Conservation (phyloP, 1,139 yeast genomes). For the Blastobotrys elegans region DNA sequence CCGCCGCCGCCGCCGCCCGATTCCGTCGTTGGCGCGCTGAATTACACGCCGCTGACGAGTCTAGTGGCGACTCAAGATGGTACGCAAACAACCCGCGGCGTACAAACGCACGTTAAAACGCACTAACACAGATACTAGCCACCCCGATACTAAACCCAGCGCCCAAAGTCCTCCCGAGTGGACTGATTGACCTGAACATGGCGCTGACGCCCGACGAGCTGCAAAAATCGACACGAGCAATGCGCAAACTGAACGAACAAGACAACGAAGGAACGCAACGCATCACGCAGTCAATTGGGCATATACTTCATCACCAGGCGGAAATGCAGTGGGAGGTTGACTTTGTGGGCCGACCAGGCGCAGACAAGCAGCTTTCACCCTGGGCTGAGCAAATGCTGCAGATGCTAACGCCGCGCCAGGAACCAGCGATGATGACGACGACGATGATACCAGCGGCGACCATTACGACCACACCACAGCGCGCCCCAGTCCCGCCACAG, state of each 20-base stretch:
- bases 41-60: constrained; percentile 7
- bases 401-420: too few relatives aligned
- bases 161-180: background rate
- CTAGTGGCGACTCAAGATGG: background rate
- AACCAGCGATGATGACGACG: too few relatives aligned
- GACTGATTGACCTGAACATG: background rate
- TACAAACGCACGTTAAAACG: background rate
- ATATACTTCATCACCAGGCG: too few relatives aligned
- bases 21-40: background rate
- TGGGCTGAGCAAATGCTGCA: constrained; percentile 3
- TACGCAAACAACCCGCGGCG: background rate
- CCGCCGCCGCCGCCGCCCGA: constrained; percentile 3
- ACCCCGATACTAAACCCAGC: background rate
- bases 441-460: too few relatives aligned
- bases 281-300: background rate
- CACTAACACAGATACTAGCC: background rate
- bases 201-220: background rate
- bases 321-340: background rate
- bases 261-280: background rate
- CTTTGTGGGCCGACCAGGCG: too few relatives aligned
- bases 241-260: background rate
- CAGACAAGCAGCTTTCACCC: background rate
- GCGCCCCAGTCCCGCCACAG: too few relatives aligned
- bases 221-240: background rate
- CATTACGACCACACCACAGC: too few relatives aligned